These are phyloP conservation scores for Rhizopogon rudus DNA, from an alignment of 768 basidiomycete species.

Conservation along the genomic window DNA sequence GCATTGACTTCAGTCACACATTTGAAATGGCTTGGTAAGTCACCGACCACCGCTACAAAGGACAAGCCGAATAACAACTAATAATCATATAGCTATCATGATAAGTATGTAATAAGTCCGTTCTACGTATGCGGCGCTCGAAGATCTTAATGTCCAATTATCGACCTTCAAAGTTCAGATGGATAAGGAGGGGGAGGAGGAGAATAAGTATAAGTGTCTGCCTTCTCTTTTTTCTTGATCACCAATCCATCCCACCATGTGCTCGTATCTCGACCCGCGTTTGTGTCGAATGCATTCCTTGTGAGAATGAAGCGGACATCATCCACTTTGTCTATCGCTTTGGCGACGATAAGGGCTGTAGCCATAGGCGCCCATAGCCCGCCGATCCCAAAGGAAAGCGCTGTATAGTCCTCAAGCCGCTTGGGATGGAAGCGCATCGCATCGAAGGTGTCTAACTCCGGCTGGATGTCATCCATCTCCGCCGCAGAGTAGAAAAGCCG, in stretches of 20 bases:
- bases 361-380: conserved; percentile 45
- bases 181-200: neutral
- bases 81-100: too few relatives aligned
- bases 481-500: conserved; percentile 4
- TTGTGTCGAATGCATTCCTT: neutral
- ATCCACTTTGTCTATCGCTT: conserved; percentile 32
- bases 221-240: conserved; percentile 2
- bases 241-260: conserved; percentile 44
- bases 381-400: conserved; percentile 42
- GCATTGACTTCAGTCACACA: too few relatives aligned
- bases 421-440: conserved; percentile 35
- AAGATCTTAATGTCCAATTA: neutral
- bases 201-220: neutral
- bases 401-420: conserved; percentile 15
- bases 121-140: neutral
- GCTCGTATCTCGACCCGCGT: conserved; percentile 23
- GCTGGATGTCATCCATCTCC: conserved; percentile 22
- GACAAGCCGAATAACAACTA: too few relatives aligned
- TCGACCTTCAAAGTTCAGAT: neutral
- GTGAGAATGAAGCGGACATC: conserved; percentile 21
- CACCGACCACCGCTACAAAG: too few relatives aligned
- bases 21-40: too few relatives aligned
- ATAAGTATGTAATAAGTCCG: too few relatives aligned
- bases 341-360: conserved; percentile 42
- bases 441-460: conserved; percentile 34